Percentiles rank a stretch among this genome's conserved stretches.
Evolutionary conservation across 2,329 filamentous ascomycete genomes (phyloP).

Genomic region (Talaromyces islandicus): DNA sequence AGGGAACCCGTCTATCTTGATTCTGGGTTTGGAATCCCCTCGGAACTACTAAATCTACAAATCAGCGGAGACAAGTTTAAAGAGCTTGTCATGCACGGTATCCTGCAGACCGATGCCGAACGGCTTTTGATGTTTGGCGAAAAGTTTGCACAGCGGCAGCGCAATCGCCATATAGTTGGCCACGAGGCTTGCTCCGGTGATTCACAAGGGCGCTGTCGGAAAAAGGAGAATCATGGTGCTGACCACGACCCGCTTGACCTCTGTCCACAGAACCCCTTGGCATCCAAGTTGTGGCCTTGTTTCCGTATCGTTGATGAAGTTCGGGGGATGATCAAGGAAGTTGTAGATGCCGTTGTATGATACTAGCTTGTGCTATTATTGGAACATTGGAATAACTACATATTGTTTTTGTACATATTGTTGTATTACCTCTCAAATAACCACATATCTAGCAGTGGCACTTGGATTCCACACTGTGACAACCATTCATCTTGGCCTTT

Average conservation of each 20-base stretch:
- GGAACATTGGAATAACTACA: neutral
- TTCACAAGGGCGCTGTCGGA: conserved; percentile 20
- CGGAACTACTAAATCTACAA: conserved; percentile 1
- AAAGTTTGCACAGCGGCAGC: conserved; percentile 20
- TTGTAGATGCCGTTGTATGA: conserved; percentile 13
- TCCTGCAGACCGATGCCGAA: conserved; percentile 15
- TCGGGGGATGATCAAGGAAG: conserved; percentile 20
- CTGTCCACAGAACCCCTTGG: conserved; percentile 19
- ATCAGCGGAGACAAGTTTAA: conserved; percentile 4
- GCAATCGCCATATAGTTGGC: conserved; percentile 21
- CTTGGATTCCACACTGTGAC: neutral
- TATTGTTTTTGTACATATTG: neutral
- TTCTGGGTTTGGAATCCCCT: neutral
- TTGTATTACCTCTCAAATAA: neutral
- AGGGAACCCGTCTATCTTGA: conserved; percentile 5
- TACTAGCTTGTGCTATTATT: neutral
- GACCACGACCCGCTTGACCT: conserved; percentile 22
- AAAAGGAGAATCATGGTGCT: conserved; percentile 13
- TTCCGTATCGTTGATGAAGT: conserved; percentile 26
- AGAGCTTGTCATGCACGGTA: neutral
- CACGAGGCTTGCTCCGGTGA: conserved; percentile 19
- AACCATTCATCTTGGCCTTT: conserved; percentile 2
- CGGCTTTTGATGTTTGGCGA: conserved; percentile 14
- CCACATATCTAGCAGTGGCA: neutral
- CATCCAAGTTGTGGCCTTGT: conserved; percentile 20